These are phyloP conservation scores for Akanthomyces lecanii DNA, from an alignment of 2,329 filamentous ascomycete genomes.

Conservation along the genomic window DNA sequence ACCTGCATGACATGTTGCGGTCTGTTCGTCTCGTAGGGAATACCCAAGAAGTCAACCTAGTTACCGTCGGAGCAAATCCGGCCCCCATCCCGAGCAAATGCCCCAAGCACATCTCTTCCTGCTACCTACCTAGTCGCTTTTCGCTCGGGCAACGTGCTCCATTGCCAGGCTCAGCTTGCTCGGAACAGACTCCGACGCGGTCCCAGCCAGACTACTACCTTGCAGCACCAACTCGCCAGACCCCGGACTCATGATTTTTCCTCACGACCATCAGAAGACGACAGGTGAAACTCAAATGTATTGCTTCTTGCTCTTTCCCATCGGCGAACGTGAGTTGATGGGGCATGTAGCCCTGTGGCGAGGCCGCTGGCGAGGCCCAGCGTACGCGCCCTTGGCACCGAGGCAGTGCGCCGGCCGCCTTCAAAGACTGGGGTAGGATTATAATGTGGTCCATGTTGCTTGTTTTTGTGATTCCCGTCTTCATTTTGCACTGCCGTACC, in stretches of 20 bases:
- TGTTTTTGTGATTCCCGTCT: neutral
- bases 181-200: neutral
- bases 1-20: neutral
- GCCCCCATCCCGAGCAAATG: neutral
- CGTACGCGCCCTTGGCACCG: slow-evolving; percentile 3
- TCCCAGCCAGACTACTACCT: neutral
- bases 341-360: neutral
- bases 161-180: neutral
- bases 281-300: no score
- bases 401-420: slow-evolving; percentile 2
- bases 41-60: neutral
- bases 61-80: neutral
- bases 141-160: neutral
- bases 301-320: no score
- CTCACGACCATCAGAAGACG: neutral
- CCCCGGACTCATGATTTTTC: neutral
- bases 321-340: neutral
- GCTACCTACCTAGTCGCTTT: neutral
- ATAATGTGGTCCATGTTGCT: neutral
- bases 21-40: neutral
- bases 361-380: neutral
- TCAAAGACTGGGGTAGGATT: neutral
- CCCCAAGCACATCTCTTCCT: neutral
- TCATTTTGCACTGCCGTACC: neutral
- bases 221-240: neutral